A percentile compares a stretch with the other conserved stretches of the same genome.
Evolutionary conservation across 352 stramenopile genomes (phyloP).

Genomic region (Phytopythium chamaehyphon): DNA sequence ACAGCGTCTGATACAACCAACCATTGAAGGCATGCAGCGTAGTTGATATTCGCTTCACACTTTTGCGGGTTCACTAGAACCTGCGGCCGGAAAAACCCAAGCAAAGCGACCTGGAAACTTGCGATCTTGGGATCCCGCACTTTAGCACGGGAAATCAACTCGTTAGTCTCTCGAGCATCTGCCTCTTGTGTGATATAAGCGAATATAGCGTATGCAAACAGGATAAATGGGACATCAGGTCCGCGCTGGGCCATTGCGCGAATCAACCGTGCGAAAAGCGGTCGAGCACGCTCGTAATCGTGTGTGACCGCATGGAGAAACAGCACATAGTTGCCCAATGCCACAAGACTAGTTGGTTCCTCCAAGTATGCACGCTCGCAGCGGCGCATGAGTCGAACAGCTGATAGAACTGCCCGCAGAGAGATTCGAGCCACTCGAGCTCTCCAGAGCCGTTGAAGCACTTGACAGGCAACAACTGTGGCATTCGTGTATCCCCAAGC

Average conservation of each 20-base stretch:
- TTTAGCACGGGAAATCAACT: constrained; percentile 64
- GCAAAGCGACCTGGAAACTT: constrained; percentile 75
- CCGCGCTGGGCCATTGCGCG: constrained; percentile 74
- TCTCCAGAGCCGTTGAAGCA: constrained; percentile 53
- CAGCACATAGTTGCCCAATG: constrained; percentile 82
- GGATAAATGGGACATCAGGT: constrained; percentile 74
- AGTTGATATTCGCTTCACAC: constrained; percentile 73
- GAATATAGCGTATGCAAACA: constrained; percentile 75
- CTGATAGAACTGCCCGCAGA: constrained; percentile 55
- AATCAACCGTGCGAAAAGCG: constrained; percentile 62
- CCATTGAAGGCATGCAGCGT: constrained; percentile 70
- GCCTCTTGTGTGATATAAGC: constrained; percentile 71
- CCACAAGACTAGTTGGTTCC: constrained; percentile 66
- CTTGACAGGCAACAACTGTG: constrained; percentile 45
- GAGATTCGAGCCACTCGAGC: constrained; percentile 46
- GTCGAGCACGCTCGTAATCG: constrained; percentile 74
- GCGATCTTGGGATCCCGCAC: constrained; percentile 41
- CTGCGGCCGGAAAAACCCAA: constrained; percentile 71
- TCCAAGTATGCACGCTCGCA: constrained; percentile 72
- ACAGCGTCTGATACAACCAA: constrained; percentile 13
- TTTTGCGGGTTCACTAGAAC: constrained; percentile 56
- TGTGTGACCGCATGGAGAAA: constrained; percentile 73
- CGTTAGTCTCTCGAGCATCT: constrained; percentile 52
- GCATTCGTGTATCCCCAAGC: constrained; percentile 61
- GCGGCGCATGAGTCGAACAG: constrained; percentile 63